Conservation (phyloP, 1,139 yeast species). For the Debaryomyces coudertii region DNA sequence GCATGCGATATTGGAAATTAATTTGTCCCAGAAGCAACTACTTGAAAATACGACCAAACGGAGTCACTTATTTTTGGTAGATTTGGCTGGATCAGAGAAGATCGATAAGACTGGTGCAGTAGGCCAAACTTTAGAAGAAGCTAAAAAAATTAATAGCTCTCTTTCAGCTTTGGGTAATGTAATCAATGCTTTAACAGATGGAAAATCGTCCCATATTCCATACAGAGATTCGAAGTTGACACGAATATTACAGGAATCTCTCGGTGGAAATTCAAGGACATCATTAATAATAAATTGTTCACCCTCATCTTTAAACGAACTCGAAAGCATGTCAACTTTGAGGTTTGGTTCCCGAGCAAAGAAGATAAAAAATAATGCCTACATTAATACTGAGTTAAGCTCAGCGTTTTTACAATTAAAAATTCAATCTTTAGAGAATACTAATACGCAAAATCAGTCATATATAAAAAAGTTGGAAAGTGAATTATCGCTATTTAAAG, state of each 20-base stretch:
- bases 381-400: conserved; percentile 70
- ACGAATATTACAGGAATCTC: conserved; percentile 77
- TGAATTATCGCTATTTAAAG: conserved; percentile 30
- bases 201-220: conserved; percentile 67
- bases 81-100: conserved; percentile 88
- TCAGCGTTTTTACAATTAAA: conserved; percentile 55
- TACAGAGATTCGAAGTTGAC: conserved; percentile 86
- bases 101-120: conserved; percentile 81
- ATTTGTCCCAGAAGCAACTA: conserved; percentile 61
- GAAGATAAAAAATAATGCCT: conserved; percentile 67
- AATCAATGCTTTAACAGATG: conserved; percentile 76
- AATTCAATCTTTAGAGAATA: conserved; percentile 50
- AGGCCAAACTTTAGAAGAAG: conserved; percentile 79
- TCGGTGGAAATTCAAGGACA: conserved; percentile 88
- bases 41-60: conserved; percentile 59
- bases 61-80: conserved; percentile 77
- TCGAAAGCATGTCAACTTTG: conserved; percentile 76
- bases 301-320: conserved; percentile 60
- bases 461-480: conserved; percentile 53
- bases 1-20: conserved; percentile 77
- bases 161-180: conserved; percentile 81
- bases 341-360: conserved; percentile 84
- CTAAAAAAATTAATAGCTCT: conserved; percentile 80
- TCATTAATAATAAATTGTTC: conserved; percentile 80
- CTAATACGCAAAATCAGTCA: conserved; percentile 46